Conservation (phyloP, 257 asterid genomes). For the Cinchona pubescens region DNA sequence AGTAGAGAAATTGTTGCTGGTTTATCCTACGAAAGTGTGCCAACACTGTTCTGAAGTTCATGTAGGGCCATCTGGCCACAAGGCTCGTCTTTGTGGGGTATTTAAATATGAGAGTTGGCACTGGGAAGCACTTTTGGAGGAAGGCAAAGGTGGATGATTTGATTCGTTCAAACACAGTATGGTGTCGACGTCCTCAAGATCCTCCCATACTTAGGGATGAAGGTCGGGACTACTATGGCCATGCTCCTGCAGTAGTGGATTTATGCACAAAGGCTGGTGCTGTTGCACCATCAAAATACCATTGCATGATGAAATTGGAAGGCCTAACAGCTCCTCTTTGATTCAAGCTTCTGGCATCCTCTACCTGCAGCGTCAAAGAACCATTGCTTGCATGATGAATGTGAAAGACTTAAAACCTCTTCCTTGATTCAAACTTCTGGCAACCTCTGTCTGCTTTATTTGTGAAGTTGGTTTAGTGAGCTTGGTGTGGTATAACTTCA, state of each 20-base stretch:
- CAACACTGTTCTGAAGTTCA: conserved; percentile 79
- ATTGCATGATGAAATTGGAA: conserved; percentile 68
- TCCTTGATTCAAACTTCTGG: background rate
- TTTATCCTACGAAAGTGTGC: conserved; percentile 75
- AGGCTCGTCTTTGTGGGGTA: conserved; percentile 80
- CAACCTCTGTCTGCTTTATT: conserved; percentile 17
- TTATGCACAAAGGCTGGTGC: conserved; percentile 83
- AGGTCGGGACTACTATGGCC: conserved; percentile 79
- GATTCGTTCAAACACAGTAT: conserved; percentile 67
- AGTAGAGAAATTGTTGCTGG: conserved; percentile 59
- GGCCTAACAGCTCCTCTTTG: conserved; percentile 55
- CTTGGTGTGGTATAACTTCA: background rate
- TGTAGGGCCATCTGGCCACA: conserved; percentile 81
- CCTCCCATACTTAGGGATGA: conserved; percentile 53
- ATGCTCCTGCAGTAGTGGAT: conserved; percentile 82
- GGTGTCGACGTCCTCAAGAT: conserved; percentile 78
- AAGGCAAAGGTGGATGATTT: conserved; percentile 73
- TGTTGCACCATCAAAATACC: conserved; percentile 60
- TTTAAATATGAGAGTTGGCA: conserved; percentile 62
- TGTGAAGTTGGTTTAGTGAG: background rate
- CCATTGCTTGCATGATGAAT: conserved; percentile 70
- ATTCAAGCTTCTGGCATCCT: background rate
- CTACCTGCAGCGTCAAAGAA: conserved; percentile 52
- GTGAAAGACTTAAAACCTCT: conserved; percentile 57
- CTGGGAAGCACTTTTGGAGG: conserved; percentile 72